Evolutionary conservation across 192 early-diverging fungal species (phyloP).

Genomic region (Entomortierella chlamydospora): DNA sequence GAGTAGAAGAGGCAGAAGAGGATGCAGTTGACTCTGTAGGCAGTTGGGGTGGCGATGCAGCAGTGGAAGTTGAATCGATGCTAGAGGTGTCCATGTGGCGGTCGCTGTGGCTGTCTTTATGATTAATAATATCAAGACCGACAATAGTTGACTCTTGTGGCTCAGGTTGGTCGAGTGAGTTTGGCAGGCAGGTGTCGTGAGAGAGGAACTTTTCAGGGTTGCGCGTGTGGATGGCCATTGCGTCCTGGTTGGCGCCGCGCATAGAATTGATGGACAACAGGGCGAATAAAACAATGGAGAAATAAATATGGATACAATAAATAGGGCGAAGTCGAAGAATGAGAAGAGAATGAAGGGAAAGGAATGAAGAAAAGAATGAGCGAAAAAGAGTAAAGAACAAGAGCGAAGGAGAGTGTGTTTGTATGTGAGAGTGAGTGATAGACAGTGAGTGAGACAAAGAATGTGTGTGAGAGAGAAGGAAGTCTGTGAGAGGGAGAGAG

Average conservation of each 20-base stretch:
- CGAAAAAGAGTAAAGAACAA: too few species aligned
- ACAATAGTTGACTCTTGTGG: conserved; percentile 3
- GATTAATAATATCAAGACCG: not conserved
- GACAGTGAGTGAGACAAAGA: not conserved
- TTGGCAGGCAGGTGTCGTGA: not conserved
- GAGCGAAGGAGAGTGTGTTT: too few species aligned
- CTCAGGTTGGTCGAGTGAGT: not conserved
- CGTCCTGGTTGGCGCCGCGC: conserved; percentile 3
- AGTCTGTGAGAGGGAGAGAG: conserved; percentile 3
- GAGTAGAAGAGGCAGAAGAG: not conserved
- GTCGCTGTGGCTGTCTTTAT: not conserved
- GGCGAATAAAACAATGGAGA: not conserved
- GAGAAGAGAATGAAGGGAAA: too few species aligned
- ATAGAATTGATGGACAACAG: not conserved
- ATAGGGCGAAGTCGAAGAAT: conserved; percentile 3
- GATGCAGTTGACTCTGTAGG: not conserved
- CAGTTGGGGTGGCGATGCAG: not conserved
- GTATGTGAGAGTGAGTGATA: not conserved
- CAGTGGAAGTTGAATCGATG: not conserved
- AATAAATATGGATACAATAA: not conserved
- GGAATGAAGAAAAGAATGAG: too few species aligned
- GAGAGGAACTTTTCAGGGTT: not conserved
- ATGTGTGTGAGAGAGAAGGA: not conserved
- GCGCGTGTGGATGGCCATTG: conserved; percentile 5
- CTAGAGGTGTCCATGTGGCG: not conserved